Conservation (phyloP, 176 grass and related monocot species). For the Avena atlantica region DNA sequence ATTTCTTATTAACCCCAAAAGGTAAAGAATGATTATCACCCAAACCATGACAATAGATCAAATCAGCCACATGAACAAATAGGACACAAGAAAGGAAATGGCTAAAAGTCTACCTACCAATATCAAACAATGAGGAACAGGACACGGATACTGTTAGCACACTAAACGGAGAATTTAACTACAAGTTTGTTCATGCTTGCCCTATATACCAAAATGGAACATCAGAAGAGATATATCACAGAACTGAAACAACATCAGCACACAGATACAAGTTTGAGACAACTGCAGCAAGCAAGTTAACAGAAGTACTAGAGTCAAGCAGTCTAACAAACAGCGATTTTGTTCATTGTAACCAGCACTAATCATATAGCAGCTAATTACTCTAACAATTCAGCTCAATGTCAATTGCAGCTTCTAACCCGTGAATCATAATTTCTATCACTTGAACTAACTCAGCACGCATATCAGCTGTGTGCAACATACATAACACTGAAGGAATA, state of each 20-base stretch:
- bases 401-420: conserved; percentile 50
- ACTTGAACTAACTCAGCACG: conserved; percentile 25
- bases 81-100: not conserved
- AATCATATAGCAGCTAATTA: conserved; percentile 31
- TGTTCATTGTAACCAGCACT: conserved; percentile 40
- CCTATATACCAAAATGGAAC: not conserved
- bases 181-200: conserved; percentile 14
- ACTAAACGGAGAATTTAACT: conserved; percentile 6
- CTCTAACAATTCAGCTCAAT: conserved; percentile 40
- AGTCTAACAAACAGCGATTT: conserved; percentile 30
- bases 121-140: conserved; percentile 1
- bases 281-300: conserved; percentile 38
- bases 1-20: not conserved
- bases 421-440: conserved; percentile 46
- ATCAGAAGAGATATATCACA: conserved; percentile 30
- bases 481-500: conserved; percentile 14
- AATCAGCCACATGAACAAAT: not conserved
- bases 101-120: conserved; percentile 7
- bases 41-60: conserved; percentile 4
- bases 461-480: conserved; percentile 34
- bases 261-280: not conserved
- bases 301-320: conserved; percentile 13
- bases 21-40: not conserved
- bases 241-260: conserved; percentile 26
- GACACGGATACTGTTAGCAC: not conserved